Conservation (phyloP, 768 basidiomycete species). For the Lactifluus subvellereus region DNA sequence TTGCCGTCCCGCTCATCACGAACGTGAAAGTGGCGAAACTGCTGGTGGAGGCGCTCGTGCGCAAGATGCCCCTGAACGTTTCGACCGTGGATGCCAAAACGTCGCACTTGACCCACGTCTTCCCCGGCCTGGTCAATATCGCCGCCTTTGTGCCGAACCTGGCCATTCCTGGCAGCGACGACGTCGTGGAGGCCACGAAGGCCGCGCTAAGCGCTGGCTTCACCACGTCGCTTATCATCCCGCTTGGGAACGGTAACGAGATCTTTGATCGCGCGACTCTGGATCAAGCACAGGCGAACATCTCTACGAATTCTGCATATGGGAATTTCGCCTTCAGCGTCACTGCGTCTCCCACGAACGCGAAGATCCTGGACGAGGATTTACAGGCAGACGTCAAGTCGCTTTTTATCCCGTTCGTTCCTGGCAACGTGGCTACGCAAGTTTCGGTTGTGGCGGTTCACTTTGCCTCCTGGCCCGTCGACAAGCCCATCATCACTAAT, state of each 20-base stretch:
- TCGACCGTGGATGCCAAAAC: conserved; percentile 90
- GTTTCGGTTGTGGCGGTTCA: conserved; percentile 77
- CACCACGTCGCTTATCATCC: conserved; percentile 75
- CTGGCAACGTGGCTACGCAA: conserved; percentile 42
- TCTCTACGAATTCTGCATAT: conserved; percentile 52
- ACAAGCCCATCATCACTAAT: conserved; percentile 93
- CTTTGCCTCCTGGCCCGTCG: conserved; percentile 83
- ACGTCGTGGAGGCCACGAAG: conserved; percentile 63
- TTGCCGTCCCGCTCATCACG: conserved; percentile 93
- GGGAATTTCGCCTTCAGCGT: conserved; percentile 87
- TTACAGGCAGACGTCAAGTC: conserved; percentile 74
- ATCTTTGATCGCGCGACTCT: conserved; percentile 67
- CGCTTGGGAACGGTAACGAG: conserved; percentile 53
- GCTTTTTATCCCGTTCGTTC: conserved; percentile 78
- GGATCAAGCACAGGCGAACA: conserved; percentile 60
- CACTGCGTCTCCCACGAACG: conserved; percentile 66
- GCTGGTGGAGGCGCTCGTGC: conserved; percentile 86
- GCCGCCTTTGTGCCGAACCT: conserved; percentile 80
- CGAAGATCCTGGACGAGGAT: conserved; percentile 61
- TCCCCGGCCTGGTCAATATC: conserved; percentile 90
- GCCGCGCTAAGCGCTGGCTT: conserved; percentile 89
- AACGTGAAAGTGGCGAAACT: conserved; percentile 99
- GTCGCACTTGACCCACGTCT: conserved; percentile 81
- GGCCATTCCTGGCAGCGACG: conserved; percentile 45
- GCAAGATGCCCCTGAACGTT: conserved; percentile 86